phyloP scores from a whole-genome alignment of 805 yeast genomes.

The Dipodascopsis tothii region DNA sequence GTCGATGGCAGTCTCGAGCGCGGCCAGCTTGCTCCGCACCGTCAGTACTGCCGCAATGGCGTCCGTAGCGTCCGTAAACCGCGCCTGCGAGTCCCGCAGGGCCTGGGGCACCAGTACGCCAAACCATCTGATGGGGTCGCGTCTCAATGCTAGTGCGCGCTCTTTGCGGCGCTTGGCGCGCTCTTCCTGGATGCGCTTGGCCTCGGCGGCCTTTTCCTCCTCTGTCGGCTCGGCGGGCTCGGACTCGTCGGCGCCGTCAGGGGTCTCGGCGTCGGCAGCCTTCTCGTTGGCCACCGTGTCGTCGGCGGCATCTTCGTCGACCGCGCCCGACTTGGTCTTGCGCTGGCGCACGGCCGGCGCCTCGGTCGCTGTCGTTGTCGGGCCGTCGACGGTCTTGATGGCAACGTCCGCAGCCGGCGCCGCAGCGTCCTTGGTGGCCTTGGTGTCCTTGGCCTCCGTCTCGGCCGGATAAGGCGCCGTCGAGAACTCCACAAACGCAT shows the following conservation, averaged over 20 bases:
- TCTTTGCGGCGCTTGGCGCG: constrained; percentile 1
- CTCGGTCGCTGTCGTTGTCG: no score
- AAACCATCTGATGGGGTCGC: constrained; percentile 41
- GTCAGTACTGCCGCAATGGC: constrained; percentile 5
- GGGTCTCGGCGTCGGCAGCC: not conserved
- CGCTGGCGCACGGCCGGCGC: no score
- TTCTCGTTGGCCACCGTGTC: not conserved
- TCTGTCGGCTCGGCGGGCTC: not conserved
- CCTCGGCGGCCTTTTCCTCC: constrained; percentile 2
- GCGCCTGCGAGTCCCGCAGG: constrained; percentile 35
- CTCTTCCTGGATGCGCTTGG: not conserved
- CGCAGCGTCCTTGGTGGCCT: not conserved
- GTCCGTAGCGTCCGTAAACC: constrained; percentile 30
- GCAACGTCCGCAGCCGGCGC: no score
- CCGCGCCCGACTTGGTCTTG: no score
- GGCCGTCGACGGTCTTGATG: no score
- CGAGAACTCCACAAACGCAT: not conserved
- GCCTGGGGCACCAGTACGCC: constrained; percentile 43
- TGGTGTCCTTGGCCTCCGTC: not conserved
- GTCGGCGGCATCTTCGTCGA: no score
- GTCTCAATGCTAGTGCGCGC: constrained; percentile 7
- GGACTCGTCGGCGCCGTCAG: not conserved
- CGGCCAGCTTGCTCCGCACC: constrained; percentile 5
- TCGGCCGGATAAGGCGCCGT: not conserved
- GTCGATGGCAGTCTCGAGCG: constrained; percentile 7